Evolutionary conservation across 139 green algal genomes (phyloP).

Genomic region (Coccomyxa sp.): DNA sequence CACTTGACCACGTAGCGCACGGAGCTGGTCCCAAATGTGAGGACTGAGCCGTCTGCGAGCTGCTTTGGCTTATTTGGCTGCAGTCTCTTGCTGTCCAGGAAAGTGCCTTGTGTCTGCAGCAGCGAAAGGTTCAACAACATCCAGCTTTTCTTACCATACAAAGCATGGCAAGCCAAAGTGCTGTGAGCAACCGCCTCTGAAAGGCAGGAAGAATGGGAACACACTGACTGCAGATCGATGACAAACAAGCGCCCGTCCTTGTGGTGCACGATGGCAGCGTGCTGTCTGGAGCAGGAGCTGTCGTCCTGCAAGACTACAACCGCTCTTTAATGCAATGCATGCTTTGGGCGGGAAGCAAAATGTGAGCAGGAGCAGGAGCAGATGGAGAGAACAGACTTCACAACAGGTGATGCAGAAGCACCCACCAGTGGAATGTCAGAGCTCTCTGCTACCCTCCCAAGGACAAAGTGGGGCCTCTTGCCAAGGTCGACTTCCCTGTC

Average conservation of each 20-base stretch:
- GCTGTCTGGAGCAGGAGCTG: slow-evolving; percentile 20
- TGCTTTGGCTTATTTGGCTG: slow-evolving; percentile 43
- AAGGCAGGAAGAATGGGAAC: background rate
- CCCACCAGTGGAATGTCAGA: background rate
- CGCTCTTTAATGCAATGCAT: background rate
- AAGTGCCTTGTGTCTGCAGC: slow-evolving; percentile 49
- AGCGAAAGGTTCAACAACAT: background rate
- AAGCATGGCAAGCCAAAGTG: background rate
- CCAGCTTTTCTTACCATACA: background rate
- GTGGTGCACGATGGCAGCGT: slow-evolving; percentile 72
- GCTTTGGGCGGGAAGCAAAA: background rate
- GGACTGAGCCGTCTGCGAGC: slow-evolving; percentile 29
- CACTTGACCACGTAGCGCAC: slow-evolving; percentile 24
- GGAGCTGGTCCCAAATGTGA: slow-evolving; percentile 30
- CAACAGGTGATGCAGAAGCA: background rate
- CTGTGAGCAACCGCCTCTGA: background rate
- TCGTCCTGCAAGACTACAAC: background rate
- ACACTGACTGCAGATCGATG: slow-evolving; percentile 61
- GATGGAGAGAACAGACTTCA: too few species aligned
- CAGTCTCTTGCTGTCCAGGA: slow-evolving; percentile 29
- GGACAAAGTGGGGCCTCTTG: slow-evolving; percentile 6
- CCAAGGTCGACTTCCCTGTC: too few species aligned
- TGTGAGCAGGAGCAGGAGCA: background rate
- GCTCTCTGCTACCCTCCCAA: background rate
- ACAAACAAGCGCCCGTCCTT: slow-evolving; percentile 61